Base-by-base conservation (phyloP, 2,329 filamentous ascomycete genomes). In the Golovinomyces cichoracearum region DNA sequence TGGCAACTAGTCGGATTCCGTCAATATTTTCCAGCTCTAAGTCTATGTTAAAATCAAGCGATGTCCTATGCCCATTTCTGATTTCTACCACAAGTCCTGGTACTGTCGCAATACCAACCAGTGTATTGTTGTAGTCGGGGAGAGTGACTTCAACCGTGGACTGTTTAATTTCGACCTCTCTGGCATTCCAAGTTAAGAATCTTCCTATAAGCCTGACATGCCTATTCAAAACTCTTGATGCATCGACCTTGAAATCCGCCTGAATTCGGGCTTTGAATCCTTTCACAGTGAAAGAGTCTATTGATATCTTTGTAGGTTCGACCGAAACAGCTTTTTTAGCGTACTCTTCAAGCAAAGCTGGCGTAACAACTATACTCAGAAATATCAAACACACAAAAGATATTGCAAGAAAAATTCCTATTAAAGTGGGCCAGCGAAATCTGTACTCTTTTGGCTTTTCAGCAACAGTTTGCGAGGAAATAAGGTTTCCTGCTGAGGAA, bases 271-370 rank as follows among this genome's bases (percentile, higher is more conserved):
- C 80, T 52, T 72, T 74, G 7, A 94, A 73, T 12, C 90, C 88
- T 50, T 78, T 71, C 6, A 74, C 60, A 0, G 84, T 94, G 54
- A 94, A 80, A 1, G 80, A 83, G 57, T 90, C 81, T 51, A 98
- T 76, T 1, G 85, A 84, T 19, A 98, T 65, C 55, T 78, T 81
- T 5, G 80, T 85, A 1, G 90, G 83, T 59, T 86, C 76, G 54
- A 98, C 73, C 17, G 88, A 76, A 22, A 79, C 71, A 2, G 86
- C 83, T 62, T 86, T 71, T 63, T 88, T 80, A 45, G 81, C 83
- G 63, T 98, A 98, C 60, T 83, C 73, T 63, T 93, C 76, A 10
- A 93, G 74, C 6, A 79, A 74, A 15, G 80, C 76, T 1, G 88
- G 86, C 0, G 80, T 74, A 48, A 93, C 72, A 64, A 93, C 93